Evolutionary conservation across 495 filamentous ascomycete genomes (phyloP).

Genomic region (Aspergillus nanangensis): DNA sequence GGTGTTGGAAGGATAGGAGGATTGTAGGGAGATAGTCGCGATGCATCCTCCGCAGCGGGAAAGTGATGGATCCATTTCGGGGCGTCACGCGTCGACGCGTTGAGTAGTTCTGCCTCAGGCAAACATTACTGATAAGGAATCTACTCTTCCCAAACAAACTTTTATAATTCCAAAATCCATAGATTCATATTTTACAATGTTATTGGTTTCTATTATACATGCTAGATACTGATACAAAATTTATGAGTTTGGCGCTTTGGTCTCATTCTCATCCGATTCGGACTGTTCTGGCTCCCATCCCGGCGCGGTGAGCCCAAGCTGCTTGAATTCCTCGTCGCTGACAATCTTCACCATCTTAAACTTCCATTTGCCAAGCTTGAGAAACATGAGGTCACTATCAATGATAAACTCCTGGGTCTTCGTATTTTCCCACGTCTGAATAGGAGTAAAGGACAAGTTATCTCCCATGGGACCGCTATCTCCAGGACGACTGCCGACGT

Average conservation of each 20-base stretch:
- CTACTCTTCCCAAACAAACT: too few relatives aligned
- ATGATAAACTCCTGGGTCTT: constrained; percentile 61
- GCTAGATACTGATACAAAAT: too few relatives aligned
- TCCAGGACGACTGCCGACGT: constrained; percentile 59
- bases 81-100: constrained; percentile 40
- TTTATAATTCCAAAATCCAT: too few relatives aligned
- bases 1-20: too few relatives aligned
- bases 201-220: too few relatives aligned
- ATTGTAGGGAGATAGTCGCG: constrained; percentile 12
- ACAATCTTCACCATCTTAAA: constrained; percentile 68
- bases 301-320: constrained; percentile 36
- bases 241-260: background rate
- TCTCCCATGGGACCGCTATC: constrained; percentile 50
- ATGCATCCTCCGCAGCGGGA: background rate
- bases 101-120: constrained; percentile 22
- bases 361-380: constrained; percentile 79
- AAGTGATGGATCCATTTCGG: constrained; percentile 11
- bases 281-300: constrained; percentile 29
- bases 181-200: too few relatives aligned
- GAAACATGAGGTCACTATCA: constrained; percentile 57
- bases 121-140: background rate
- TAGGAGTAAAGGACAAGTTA: constrained; percentile 56
- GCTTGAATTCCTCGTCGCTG: constrained; percentile 61
- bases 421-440: constrained; percentile 51
- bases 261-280: background rate